These are phyloP conservation scores for Pseudoscleropodium purum DNA, from an alignment of 225 moss, liverwort and hornwort genomes.

Conservation along the genomic window DNA sequence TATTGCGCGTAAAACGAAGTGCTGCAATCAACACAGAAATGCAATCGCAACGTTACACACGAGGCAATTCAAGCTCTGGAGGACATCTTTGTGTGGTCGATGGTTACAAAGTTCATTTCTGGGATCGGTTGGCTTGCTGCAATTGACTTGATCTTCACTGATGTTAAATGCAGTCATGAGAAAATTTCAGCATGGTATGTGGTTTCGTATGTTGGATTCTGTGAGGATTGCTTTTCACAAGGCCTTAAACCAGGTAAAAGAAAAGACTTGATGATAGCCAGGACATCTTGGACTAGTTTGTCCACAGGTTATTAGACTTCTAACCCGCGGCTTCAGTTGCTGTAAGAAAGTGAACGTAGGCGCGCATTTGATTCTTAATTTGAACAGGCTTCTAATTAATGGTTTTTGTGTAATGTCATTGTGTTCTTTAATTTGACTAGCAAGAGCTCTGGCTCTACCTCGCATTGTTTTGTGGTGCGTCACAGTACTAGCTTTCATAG, in stretches of 20 bases:
- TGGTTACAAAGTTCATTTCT: background rate
- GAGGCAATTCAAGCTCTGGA: background rate
- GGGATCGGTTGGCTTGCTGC: background rate
- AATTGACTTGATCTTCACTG: background rate
- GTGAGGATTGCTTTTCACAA: background rate
- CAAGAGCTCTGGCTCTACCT: background rate
- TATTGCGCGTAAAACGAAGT: constrained; percentile 59
- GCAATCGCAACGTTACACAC: background rate
- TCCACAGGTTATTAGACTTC: background rate
- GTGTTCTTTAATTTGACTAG: background rate
- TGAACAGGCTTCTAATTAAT: background rate
- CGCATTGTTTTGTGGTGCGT: background rate
- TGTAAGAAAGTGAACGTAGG: background rate
- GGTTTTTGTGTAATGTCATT: background rate
- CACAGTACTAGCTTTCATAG: background rate
- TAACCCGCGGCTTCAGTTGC: background rate
- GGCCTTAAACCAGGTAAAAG: background rate
- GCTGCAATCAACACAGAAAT: constrained; percentile 7
- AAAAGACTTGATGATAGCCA: background rate
- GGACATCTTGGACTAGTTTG: background rate
- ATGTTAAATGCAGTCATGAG: background rate
- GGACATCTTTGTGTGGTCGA: background rate
- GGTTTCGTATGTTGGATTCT: background rate
- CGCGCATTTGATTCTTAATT: background rate
- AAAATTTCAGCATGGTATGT: background rate